Conservation (phyloP, 129 eudicot genomes). For the Smallanthus sonchifolius region DNA sequence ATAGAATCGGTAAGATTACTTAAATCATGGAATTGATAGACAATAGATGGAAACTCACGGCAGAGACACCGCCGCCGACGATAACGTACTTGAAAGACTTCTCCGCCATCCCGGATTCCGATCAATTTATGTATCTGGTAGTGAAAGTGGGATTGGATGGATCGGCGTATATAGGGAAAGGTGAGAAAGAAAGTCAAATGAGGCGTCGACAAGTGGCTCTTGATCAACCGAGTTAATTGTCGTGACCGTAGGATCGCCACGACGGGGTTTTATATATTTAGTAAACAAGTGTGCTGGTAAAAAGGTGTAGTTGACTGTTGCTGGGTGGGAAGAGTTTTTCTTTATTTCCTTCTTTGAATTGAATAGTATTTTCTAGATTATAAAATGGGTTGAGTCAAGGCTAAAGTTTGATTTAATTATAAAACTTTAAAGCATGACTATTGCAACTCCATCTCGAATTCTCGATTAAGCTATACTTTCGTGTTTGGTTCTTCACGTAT, state of each 20-base stretch:
- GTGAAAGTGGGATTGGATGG: conserved; percentile 11
- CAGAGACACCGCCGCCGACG: conserved; percentile 95
- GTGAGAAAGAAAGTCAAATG: conserved; percentile 16
- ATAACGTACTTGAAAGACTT: conserved; percentile 83
- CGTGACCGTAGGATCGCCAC: conserved; percentile 37
- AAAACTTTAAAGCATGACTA: too few species aligned
- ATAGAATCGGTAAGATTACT: too few species aligned
- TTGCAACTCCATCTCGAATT: too few species aligned
- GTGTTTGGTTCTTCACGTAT: too few species aligned
- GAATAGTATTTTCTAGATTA: too few species aligned
- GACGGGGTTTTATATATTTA: conserved; percentile 6
- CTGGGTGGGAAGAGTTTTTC: too few species aligned
- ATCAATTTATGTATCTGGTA: neutral
- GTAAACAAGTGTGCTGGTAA: neutral
- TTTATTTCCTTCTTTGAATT: neutral
- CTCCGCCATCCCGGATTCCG: conserved; percentile 59
- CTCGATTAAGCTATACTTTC: too few species aligned
- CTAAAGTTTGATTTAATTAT: too few species aligned
- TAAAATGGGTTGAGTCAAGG: too few species aligned
- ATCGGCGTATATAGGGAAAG: conserved; percentile 13
- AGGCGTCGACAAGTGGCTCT: conserved; percentile 40
- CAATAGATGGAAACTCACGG: conserved; percentile 48
- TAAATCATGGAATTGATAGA: too few species aligned
- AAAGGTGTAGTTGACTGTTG: too few species aligned
- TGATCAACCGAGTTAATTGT: conserved; percentile 15